A percentile compares a stretch with the other conserved stretches of the same genome.
Evolutionary conservation across 345 rosid genomes (phyloP).

Genomic region (Hevea brasiliensis): DNA sequence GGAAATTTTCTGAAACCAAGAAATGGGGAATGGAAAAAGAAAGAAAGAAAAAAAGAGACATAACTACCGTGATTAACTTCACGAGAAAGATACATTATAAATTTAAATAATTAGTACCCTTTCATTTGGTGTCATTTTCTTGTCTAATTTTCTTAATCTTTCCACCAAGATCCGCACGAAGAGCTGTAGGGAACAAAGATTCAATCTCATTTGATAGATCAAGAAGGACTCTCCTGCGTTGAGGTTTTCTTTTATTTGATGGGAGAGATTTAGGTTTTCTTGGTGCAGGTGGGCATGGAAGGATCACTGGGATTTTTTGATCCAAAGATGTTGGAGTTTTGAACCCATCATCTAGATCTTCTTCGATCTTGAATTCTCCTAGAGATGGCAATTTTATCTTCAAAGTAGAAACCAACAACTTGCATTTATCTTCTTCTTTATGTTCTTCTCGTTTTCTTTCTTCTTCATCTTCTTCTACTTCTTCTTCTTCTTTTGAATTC

Average conservation of each 20-base stretch:
- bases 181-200: conserved; percentile 53
- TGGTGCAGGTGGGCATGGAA: conserved; percentile 65
- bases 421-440: conserved; percentile 32
- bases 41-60: background rate
- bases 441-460: conserved; percentile 6
- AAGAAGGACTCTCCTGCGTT: conserved; percentile 28
- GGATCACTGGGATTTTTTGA: conserved; percentile 35
- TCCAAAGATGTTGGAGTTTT: conserved; percentile 65
- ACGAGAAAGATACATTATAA: background rate
- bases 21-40: background rate
- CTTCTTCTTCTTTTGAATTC: background rate
- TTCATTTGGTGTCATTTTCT: conserved; percentile 15
- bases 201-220: conserved; percentile 71
- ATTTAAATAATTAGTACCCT: background rate
- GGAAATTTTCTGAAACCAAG: background rate
- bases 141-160: conserved; percentile 60
- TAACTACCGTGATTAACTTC: background rate
- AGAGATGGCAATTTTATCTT: conserved; percentile 37
- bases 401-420: conserved; percentile 27
- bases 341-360: conserved; percentile 33
- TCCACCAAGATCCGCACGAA: conserved; percentile 51
- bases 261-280: conserved; percentile 57
- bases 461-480: background rate
- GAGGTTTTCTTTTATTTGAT: conserved; percentile 41
- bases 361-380: conserved; percentile 26